Conservation (phyloP, 202 grass and related monocot genomes). For the Musa balbisiana region DNA sequence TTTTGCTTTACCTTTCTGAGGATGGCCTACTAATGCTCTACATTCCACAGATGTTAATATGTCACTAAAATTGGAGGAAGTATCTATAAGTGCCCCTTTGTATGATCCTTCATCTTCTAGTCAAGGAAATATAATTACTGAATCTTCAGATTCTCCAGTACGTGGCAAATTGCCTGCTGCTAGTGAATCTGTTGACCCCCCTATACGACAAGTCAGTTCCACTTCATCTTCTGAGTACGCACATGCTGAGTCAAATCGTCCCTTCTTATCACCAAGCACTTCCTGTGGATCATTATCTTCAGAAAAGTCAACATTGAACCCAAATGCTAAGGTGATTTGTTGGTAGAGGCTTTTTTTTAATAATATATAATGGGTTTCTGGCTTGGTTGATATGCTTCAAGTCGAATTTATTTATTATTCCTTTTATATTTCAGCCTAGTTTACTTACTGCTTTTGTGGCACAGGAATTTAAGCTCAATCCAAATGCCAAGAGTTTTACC, state of each 20-base stretch:
- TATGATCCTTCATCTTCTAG: constrained; percentile 40
- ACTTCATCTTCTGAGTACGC: constrained; percentile 25
- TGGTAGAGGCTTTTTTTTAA: not conserved
- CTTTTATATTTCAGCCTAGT: not conserved
- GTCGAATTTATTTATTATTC: not conserved
- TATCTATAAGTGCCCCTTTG: constrained; percentile 29
- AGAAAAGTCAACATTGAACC: constrained; percentile 85
- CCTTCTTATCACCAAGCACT: constrained; percentile 71
- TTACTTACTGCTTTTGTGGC: not conserved
- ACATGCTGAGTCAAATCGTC: constrained; percentile 40
- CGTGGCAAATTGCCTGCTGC: constrained; percentile 36
- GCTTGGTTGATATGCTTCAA: constrained; percentile 2
- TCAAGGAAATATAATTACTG: constrained; percentile 39
- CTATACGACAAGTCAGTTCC: constrained; percentile 52
- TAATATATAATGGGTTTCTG: not conserved
- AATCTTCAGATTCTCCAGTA: constrained; percentile 29
- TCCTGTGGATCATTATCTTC: constrained; percentile 84
- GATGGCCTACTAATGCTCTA: not conserved
- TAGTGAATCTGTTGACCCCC: constrained; percentile 30
- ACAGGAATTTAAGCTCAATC: constrained; percentile 98
- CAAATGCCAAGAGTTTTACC: constrained; percentile 86
- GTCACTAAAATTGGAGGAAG: constrained; percentile 34
- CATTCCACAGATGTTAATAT: constrained; percentile 15
- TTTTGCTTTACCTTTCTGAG: not conserved
- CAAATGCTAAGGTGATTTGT: constrained; percentile 73